Conservation (phyloP, 257 asterid species). For the Asclepias syriaca region DNA sequence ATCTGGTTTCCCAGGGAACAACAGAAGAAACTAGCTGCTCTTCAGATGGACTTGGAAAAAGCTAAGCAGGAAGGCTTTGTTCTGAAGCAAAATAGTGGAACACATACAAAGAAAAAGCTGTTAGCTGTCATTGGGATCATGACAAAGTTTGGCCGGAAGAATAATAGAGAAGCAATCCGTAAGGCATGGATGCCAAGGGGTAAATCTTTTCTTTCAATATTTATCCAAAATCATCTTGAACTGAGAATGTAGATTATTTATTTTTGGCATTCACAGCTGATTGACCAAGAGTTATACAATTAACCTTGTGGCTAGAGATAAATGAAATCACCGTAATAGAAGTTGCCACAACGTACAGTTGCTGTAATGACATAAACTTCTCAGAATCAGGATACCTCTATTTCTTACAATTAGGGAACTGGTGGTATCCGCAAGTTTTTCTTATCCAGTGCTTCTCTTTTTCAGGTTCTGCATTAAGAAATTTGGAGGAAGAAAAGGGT, state of each 20-base stretch:
- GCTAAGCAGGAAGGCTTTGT: constrained; percentile 78
- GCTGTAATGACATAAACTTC: neutral
- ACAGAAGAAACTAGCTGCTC: constrained; percentile 60
- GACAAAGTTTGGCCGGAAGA: constrained; percentile 70
- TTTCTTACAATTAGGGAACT: neutral
- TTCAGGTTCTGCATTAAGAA: constrained; percentile 59
- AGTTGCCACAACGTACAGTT: neutral
- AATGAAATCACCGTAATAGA: neutral
- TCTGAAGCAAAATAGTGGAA: constrained; percentile 41
- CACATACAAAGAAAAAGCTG: constrained; percentile 48
- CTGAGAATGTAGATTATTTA: neutral
- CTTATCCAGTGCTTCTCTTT: neutral
- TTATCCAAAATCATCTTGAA: neutral
- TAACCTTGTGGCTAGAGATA: neutral
- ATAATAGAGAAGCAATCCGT: constrained; percentile 82
- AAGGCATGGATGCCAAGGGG: constrained; percentile 92
- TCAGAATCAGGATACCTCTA: neutral
- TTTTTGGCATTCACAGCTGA: neutral
- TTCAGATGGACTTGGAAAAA: constrained; percentile 58
- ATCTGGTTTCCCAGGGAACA: constrained; percentile 56
- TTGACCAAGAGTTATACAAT: neutral
- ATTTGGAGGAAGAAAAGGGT: constrained; percentile 71
- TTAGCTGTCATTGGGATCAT: constrained; percentile 70
- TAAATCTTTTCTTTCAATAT: constrained; percentile 17
- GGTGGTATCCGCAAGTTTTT: neutral